These are phyloP conservation scores for Didymellaceae sp. DNA, from an alignment of 2,329 filamentous ascomycete genomes.

Conservation along the genomic window DNA sequence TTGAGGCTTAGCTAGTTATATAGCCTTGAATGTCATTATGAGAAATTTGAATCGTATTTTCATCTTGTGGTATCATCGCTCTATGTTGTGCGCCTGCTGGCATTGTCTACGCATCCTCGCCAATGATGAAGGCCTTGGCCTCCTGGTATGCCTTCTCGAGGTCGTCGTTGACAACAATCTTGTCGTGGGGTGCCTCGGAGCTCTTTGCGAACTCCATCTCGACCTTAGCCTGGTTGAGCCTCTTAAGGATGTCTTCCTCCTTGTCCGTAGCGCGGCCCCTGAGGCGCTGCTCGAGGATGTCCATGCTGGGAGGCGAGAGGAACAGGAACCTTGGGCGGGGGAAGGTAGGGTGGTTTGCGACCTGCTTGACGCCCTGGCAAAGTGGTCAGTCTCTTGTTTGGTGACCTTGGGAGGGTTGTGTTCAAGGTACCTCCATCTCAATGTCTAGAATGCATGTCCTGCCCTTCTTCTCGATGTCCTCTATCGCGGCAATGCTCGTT, in stretches of 20 bases:
- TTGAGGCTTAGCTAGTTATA: constrained; percentile 38
- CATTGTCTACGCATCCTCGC: constrained; percentile 30
- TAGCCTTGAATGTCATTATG: constrained; percentile 1
- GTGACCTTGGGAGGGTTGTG: background rate
- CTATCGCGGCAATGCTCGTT: constrained; percentile 79
- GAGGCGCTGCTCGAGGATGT: constrained; percentile 70
- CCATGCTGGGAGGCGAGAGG: constrained; percentile 77
- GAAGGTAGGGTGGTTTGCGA: constrained; percentile 73
- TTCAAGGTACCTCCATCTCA: constrained; percentile 79
- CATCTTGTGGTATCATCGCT: constrained; percentile 7
- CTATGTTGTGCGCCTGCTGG: background rate
- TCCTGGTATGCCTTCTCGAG: constrained; percentile 58
- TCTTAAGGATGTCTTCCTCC: constrained; percentile 57
- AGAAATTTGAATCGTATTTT: background rate
- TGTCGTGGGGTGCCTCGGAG: constrained; percentile 57
- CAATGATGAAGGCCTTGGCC: constrained; percentile 60
- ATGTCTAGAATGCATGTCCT: constrained; percentile 87
- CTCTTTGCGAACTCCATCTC: constrained; percentile 52
- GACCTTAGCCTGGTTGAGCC: constrained; percentile 56
- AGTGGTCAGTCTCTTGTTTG: background rate
- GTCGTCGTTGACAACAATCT: constrained; percentile 60
- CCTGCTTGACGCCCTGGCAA: constrained; percentile 82
- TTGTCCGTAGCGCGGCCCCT: constrained; percentile 52
- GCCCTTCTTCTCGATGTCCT: constrained; percentile 73
- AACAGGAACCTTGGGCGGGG: constrained; percentile 79